Evolutionary conservation across 768 basidiomycete species (phyloP).

Genomic region (Phlegmacium glaucopus): DNA sequence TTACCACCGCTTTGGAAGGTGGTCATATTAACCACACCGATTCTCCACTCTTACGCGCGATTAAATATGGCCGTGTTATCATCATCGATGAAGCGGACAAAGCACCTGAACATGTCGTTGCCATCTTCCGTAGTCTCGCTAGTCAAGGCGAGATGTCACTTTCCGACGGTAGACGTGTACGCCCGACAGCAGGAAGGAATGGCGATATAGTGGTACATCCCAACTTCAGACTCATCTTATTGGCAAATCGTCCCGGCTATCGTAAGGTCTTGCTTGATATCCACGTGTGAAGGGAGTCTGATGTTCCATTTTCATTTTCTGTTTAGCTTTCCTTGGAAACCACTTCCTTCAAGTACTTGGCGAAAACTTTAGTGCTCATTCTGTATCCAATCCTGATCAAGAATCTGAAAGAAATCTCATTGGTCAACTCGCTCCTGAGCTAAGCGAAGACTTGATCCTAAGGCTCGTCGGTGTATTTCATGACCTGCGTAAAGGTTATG

Average conservation of each 20-base stretch:
- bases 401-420: constrained; percentile 60
- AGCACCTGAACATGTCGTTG: constrained; percentile 70
- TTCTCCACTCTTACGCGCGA: constrained; percentile 64
- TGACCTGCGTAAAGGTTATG: constrained; percentile 57
- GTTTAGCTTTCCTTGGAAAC: constrained; percentile 66
- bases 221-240: constrained; percentile 57
- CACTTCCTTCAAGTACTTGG: constrained; percentile 72
- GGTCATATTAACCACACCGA: constrained; percentile 60
- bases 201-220: constrained; percentile 60
- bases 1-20: constrained; percentile 55
- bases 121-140: constrained; percentile 66
- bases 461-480: constrained; percentile 65
- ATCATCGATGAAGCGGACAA: constrained; percentile 74
- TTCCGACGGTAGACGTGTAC: constrained; percentile 59
- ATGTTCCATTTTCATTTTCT: not conserved
- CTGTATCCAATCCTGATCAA: constrained; percentile 65
- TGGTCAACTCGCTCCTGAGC: constrained; percentile 57
- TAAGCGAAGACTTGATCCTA: constrained; percentile 48
- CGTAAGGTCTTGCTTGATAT: constrained; percentile 39
- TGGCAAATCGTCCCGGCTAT: constrained; percentile 70
- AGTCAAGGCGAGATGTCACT: constrained; percentile 63
- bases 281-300: not conserved
- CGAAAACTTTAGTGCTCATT: constrained; percentile 65
- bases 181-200: constrained; percentile 40
- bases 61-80: constrained; percentile 58